phyloP scores from a whole-genome alignment of 208 protist genomes.

The Phytomonas sp. region DNA sequence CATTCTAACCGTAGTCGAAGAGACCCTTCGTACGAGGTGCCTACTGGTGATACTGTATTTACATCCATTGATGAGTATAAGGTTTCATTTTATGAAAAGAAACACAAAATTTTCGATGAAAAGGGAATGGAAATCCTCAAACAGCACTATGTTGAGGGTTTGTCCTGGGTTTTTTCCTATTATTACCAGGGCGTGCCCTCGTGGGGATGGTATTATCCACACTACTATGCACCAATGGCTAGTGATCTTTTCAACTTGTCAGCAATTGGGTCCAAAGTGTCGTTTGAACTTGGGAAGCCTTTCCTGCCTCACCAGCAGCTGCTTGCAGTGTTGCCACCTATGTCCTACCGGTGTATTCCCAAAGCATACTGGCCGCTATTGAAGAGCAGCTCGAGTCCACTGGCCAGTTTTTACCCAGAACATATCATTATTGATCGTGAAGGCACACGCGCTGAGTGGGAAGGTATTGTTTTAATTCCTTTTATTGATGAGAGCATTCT shows the following conservation, averaged over 20 bases:
- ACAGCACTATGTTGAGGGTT: conserved; percentile 81
- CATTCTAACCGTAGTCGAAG: conserved; percentile 44
- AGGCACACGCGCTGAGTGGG: conserved; percentile 77
- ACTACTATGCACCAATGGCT: conserved; percentile 90
- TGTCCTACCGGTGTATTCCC: conserved; percentile 86
- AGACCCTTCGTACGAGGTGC: conserved; percentile 58
- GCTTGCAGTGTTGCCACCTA: conserved; percentile 95
- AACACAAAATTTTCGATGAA: conserved; percentile 55
- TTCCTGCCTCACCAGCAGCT: conserved; percentile 95
- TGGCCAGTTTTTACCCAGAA: conserved; percentile 78
- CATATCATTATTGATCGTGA: conserved; percentile 86
- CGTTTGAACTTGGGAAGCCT: conserved; percentile 67
- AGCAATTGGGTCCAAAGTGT: conserved; percentile 35
- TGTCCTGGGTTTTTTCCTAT: conserved; percentile 85
- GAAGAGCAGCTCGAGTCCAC: conserved; percentile 45
- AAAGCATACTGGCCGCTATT: conserved; percentile 85
- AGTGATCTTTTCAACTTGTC: conserved; percentile 82
- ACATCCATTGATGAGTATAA: conserved; percentile 74
- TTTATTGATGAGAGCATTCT: conserved; percentile 84
- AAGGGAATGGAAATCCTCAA: conserved; percentile 62
- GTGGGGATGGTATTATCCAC: conserved; percentile 91
- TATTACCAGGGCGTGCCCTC: conserved; percentile 84
- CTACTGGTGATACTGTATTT: conserved; percentile 24
- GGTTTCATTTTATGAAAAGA: conserved; percentile 76
- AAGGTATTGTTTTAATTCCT: conserved; percentile 88